These are phyloP conservation scores for Cyberlindnera mycetangii DNA, from an alignment of 805 yeast species.

Conservation along the genomic window DNA sequence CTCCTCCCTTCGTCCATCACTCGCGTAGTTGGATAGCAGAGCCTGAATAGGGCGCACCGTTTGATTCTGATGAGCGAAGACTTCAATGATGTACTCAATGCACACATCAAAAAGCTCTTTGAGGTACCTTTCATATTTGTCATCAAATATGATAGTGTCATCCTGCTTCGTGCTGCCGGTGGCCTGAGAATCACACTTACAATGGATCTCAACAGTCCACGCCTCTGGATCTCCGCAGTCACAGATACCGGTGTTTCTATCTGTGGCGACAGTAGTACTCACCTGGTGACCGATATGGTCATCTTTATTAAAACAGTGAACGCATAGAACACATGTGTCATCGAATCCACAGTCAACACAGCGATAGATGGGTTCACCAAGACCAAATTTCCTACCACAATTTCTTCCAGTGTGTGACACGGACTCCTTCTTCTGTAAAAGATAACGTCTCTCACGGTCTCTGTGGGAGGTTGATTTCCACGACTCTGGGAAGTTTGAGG, in stretches of 20 bases:
- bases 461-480: conserved; percentile 9
- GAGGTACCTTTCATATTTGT: conserved; percentile 9
- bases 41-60: conserved; percentile 36
- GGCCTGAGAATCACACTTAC: conserved; percentile 33
- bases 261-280: conserved; percentile 35
- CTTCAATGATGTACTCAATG: conserved; percentile 44
- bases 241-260: conserved; percentile 36
- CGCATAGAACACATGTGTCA: conserved; percentile 75
- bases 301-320: conserved; percentile 63
- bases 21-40: neutral
- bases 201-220: conserved; percentile 50
- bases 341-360: conserved; percentile 78
- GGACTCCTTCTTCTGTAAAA: conserved; percentile 9
- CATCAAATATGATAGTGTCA: conserved; percentile 27
- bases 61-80: conserved; percentile 35
- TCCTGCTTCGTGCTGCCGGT: conserved; percentile 35
- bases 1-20: conserved; percentile 1
- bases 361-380: conserved; percentile 65
- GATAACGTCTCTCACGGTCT: conserved; percentile 2
- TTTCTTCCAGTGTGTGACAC: conserved; percentile 52
- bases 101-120: conserved; percentile 32
- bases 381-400: conserved; percentile 62
- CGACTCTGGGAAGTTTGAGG: conserved; percentile 1
- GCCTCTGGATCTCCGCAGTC: conserved; percentile 93
- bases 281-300: conserved; percentile 71